These are phyloP conservation scores for Starmera pachycereana DNA, from an alignment of 805 yeast species.

Conservation along the genomic window DNA sequence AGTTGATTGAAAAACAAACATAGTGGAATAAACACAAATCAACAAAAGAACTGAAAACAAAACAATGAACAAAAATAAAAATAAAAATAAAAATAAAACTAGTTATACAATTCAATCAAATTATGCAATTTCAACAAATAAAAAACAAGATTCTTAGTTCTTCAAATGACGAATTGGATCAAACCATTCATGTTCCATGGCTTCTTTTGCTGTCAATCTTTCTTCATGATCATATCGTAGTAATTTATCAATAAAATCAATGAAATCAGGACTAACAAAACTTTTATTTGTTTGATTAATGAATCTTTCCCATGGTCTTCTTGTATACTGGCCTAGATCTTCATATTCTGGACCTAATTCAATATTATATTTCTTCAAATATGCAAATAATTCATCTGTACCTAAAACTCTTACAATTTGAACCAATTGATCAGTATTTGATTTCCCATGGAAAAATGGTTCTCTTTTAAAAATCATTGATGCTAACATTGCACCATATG, in stretches of 20 bases:
- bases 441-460: conserved; percentile 87
- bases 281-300: conserved; percentile 42
- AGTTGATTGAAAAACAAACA: too few species aligned
- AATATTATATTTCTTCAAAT: conserved; percentile 60
- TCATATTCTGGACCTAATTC: conserved; percentile 71
- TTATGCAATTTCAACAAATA: too few species aligned
- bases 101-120: too few species aligned
- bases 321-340: conserved; percentile 55
- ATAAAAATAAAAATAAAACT: too few species aligned
- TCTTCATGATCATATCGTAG: conserved; percentile 81
- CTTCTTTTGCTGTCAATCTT: conserved; percentile 81
- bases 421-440: conserved; percentile 85
- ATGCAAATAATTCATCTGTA: conserved; percentile 60
- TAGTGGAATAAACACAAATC: too few species aligned
- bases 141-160: not conserved
- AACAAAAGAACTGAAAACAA: too few species aligned
- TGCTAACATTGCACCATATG: conserved; percentile 86
- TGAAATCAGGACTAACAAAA: conserved; percentile 41
- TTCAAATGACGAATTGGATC: conserved; percentile 19
- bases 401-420: conserved; percentile 86
- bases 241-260: conserved; percentile 65
- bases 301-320: conserved; percentile 59
- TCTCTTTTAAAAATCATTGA: conserved; percentile 82
- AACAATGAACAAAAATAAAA: too few species aligned
- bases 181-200: conserved; percentile 70